Percentiles rank a stretch among this genome's conserved stretches.
Evolutionary conservation across 2,329 filamentous ascomycete species (phyloP).

Genomic region (Sordariomycetes sp.): DNA sequence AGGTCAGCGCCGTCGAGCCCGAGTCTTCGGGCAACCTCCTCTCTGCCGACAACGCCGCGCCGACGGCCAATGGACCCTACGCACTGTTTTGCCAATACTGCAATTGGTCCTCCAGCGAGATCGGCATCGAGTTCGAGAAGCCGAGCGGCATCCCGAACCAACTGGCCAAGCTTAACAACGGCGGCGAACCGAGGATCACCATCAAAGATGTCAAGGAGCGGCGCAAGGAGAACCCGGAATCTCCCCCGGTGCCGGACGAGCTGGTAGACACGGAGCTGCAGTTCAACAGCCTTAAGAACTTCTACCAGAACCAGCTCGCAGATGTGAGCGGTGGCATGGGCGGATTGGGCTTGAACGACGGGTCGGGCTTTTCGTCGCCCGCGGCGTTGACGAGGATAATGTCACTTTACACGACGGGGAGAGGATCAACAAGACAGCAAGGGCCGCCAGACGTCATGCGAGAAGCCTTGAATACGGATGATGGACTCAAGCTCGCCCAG

Average conservation of each 20-base stretch:
- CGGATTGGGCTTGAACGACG: conserved; percentile 29
- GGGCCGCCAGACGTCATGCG: conserved; percentile 66
- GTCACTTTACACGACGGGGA: conserved; percentile 76
- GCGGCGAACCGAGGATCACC: conserved; percentile 41
- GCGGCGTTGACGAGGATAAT: conserved; percentile 81
- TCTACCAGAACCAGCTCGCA: conserved; percentile 73
- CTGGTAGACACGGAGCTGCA: conserved; percentile 56
- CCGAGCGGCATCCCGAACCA: conserved; percentile 80
- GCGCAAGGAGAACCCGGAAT: conserved; percentile 35
- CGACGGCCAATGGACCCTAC: conserved; percentile 45
- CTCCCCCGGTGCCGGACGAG: conserved; percentile 27
- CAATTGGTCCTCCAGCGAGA: conserved; percentile 84
- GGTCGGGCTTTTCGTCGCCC: conserved; percentile 59
- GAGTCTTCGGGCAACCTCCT: conserved; percentile 31
- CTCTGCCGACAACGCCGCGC: conserved; percentile 25
- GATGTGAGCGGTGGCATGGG: conserved; percentile 45
- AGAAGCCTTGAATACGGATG: conserved; percentile 60
- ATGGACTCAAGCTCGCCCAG: conserved; percentile 60
- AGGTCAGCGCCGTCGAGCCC: conserved; percentile 61
- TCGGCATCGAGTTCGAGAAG: conserved; percentile 84
- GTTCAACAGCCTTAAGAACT: conserved; percentile 65
- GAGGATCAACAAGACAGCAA: conserved; percentile 48
- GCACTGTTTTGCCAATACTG: conserved; percentile 84
- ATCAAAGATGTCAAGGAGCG: conserved; percentile 41
- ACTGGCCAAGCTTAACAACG: conserved; percentile 60